A percentile compares a stretch with the other conserved stretches of the same genome.
These are phyloP conservation scores for Saccharomycopsis schoenii DNA, from an alignment of 805 yeast genomes.

Conservation along the genomic window DNA sequence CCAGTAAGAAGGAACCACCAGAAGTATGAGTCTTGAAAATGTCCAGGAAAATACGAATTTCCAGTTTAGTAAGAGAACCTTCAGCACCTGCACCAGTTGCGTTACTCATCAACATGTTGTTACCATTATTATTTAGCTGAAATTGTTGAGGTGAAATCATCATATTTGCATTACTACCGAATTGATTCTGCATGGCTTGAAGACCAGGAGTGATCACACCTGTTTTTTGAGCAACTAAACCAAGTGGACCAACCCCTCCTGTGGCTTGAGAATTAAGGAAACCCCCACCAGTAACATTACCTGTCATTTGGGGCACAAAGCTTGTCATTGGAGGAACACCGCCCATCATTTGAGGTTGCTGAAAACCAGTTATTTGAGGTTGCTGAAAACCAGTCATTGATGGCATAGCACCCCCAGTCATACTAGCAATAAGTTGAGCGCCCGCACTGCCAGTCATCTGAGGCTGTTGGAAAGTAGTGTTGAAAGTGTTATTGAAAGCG, in stretches of 20 bases:
- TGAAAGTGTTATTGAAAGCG: conserved; percentile 18
- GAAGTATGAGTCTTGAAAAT: conserved; percentile 48
- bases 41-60: conserved; percentile 51
- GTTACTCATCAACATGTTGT: conserved; percentile 20
- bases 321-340: conserved; percentile 21
- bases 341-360: conserved; percentile 24
- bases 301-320: conserved; percentile 46
- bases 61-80: conserved; percentile 67
- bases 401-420: conserved; percentile 27
- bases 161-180: conserved; percentile 21
- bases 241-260: conserved; percentile 29
- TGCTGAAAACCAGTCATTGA: conserved; percentile 27
- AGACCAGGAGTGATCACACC: conserved; percentile 45
- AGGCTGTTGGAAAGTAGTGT: conserved; percentile 31
- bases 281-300: conserved; percentile 25
- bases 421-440: conserved; percentile 28
- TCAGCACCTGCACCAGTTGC: conserved; percentile 34
- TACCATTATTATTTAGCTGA: conserved; percentile 23
- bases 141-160: conserved; percentile 9
- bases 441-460: conserved; percentile 27
- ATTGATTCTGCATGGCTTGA: conserved; percentile 19
- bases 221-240: conserved; percentile 54
- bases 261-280: conserved; percentile 23
- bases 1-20: conserved; percentile 57
- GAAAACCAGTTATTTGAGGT: conserved; percentile 25